Conservation (phyloP, 2,329 filamentous ascomycete genomes). For the Ascochyta pisi region DNA sequence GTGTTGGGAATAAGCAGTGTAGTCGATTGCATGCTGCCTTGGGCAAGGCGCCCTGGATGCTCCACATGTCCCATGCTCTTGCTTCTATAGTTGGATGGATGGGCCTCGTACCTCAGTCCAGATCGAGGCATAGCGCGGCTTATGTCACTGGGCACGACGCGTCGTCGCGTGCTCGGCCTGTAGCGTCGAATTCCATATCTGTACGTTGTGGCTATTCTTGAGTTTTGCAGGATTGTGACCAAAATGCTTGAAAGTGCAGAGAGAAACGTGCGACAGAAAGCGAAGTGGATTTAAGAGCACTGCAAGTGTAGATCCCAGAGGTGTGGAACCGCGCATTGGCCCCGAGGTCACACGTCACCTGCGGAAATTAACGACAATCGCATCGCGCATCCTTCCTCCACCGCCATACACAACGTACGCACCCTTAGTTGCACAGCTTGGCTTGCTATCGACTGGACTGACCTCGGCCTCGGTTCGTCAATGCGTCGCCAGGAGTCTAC, state of each 20-base stretch:
- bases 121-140: constrained; percentile 11
- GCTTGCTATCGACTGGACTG: neutral
- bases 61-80: constrained; percentile 19
- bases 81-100: neutral
- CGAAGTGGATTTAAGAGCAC: constrained; percentile 29
- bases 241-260: neutral
- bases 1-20: neutral
- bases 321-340: constrained; percentile 7
- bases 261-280: neutral
- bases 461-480: too few relatives aligned
- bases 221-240: neutral
- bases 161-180: neutral
- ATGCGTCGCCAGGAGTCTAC: neutral
- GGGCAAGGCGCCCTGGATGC: constrained; percentile 6
- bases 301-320: constrained; percentile 14
- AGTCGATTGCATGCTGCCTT: constrained; percentile 2
- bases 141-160: constrained; percentile 4
- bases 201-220: neutral
- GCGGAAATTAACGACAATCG: constrained; percentile 1
- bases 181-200: constrained; percentile 7
- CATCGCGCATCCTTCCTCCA: constrained; percentile 4
- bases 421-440: neutral
- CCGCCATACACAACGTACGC: constrained; percentile 1
- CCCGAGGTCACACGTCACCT: constrained; percentile 3
- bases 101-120: constrained; percentile 5